A percentile compares a stretch with the other conserved stretches of the same genome.
Evolutionary conservation across 1,284 basidiomycete species (phyloP).

Genomic region (Hortiboletus rubellus): DNA sequence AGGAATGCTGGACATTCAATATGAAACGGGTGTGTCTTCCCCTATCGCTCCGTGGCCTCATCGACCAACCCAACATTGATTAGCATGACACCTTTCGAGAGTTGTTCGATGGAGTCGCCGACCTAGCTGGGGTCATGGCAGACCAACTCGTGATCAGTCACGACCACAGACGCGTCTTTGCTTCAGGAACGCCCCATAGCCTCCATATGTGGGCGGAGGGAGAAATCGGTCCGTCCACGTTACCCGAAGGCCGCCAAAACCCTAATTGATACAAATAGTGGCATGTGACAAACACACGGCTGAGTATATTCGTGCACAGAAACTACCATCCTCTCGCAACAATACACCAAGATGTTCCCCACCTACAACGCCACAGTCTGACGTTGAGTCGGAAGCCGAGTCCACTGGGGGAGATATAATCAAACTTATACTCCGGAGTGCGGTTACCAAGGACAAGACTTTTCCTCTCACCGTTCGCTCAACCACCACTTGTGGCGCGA

Average conservation of each 20-base stretch:
- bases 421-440: constrained; percentile 63
- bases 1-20: constrained; percentile 49
- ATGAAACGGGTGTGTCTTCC: constrained; percentile 54
- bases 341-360: constrained; percentile 7
- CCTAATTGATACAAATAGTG: constrained; percentile 42
- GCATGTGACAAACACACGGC: constrained; percentile 62
- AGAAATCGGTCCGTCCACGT: constrained; percentile 52
- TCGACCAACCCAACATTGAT: background rate
- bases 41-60: background rate
- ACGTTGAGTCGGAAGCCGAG: constrained; percentile 42
- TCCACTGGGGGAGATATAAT: constrained; percentile 51
- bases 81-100: constrained; percentile 63
- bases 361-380: constrained; percentile 29
- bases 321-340: constrained; percentile 29
- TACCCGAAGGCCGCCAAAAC: background rate
- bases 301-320: constrained; percentile 55
- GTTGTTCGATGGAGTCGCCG: constrained; percentile 62
- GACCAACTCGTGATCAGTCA: constrained; percentile 59
- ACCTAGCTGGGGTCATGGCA: constrained; percentile 50
- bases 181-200: constrained; percentile 64
- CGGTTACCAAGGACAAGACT: constrained; percentile 45
- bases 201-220: constrained; percentile 65
- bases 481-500: constrained; percentile 70
- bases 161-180: constrained; percentile 59
- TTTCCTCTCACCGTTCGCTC: constrained; percentile 66